Evolutionary conservation across 2,329 filamentous ascomycete genomes (phyloP), one percentile per base, ranked within the genome.

Genomic region (Thermomyces lanuginosus): DNA sequence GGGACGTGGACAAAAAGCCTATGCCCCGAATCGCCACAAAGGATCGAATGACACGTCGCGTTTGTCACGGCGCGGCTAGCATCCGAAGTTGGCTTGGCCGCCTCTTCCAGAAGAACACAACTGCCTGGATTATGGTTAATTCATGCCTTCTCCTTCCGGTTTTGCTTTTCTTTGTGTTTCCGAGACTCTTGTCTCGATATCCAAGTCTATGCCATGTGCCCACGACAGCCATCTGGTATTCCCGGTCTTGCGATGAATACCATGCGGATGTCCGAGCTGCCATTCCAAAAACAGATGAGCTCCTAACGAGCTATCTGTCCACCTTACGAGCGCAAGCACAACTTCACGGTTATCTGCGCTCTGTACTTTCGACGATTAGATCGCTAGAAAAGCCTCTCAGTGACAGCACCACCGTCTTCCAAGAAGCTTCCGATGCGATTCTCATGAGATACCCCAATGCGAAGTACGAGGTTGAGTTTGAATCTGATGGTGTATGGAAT

Each of bases 381-480:
- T 21, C 27, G n/a, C 16, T 35, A 9, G 27, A 30, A 12, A 23
- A 9, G 9, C 13, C 21, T 3, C 15, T 33, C 14, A 35, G 27
- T 21, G 20, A 23, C 2, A 34, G 22, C 9, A 29, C 26, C n/a
- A 12, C 4, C 6, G 16, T 13, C 10, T 42, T 54, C 6, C 37
- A 33, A 15, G 37, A 37, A 12, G 30, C 51, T 10, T 42, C 51
- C 20, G 21, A 32, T 0, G 37, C 41, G 9, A 30, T 54, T 5
- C 43, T 43, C 24, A 30, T 31, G n/a, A 33, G 32, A 15, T 45
- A 49, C 22, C 41, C 46, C 8, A 40, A 42, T 12, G 43, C 33
- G 2, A 45, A 41, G 14, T 36, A 54, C 24, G 49, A 50, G n/a
- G 42, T 54, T 1, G 41, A 49, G 8, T 46, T 54, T 7, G 51